Evolutionary conservation across 331 rosid genomes (phyloP).

Genomic region (Saraca asoca): DNA sequence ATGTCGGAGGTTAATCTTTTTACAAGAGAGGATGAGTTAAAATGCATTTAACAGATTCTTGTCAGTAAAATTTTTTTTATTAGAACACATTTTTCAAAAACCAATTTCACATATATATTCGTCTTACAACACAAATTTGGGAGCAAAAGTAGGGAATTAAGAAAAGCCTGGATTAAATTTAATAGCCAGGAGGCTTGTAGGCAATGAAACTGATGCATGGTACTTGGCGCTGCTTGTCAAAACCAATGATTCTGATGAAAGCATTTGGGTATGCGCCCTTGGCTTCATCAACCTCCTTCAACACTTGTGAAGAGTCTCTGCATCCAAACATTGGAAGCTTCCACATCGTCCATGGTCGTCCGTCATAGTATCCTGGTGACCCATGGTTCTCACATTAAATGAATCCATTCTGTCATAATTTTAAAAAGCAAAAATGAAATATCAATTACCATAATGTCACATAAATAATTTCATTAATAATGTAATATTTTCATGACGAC

Average conservation of each 20-base stretch:
- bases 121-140: too few relatives aligned
- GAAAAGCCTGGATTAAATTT: too few relatives aligned
- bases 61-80: too few relatives aligned
- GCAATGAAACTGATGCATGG: conserved; percentile 43
- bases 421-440: neutral
- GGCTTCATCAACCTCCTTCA: conserved; percentile 47
- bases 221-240: conserved; percentile 68
- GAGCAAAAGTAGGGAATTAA: too few relatives aligned
- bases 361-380: conserved; percentile 62
- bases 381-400: conserved; percentile 63
- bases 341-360: conserved; percentile 61
- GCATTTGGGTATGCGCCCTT: conserved; percentile 12
- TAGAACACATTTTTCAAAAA: too few relatives aligned
- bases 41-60: too few relatives aligned
- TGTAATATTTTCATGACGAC: too few relatives aligned
- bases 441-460: neutral
- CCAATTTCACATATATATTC: too few relatives aligned
- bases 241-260: conserved; percentile 60
- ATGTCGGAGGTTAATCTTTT: too few relatives aligned
- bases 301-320: conserved; percentile 44
- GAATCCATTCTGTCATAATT: conserved; percentile 37
- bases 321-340: conserved; percentile 61
- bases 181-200: too few relatives aligned
- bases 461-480: too few relatives aligned
- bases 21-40: too few relatives aligned